Conservation (phyloP, 208 protist species). For the Leishmania tarentolae region DNA sequence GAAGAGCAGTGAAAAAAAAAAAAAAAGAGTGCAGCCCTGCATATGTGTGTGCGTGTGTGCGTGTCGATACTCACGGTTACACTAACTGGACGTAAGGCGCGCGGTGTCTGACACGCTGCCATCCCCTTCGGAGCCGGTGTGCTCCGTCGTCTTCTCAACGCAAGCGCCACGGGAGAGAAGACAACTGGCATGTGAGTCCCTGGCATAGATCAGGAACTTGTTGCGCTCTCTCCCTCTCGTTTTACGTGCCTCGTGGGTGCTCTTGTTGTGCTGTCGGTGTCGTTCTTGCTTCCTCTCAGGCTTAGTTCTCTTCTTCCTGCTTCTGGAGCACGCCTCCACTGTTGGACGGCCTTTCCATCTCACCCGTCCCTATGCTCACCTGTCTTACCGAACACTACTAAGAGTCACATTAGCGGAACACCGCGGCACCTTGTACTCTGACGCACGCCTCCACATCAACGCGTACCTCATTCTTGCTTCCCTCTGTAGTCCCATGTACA, state of each 20-base stretch:
- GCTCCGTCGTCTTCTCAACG: background rate
- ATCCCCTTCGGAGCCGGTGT: background rate
- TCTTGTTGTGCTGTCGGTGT: background rate
- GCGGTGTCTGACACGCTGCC: background rate
- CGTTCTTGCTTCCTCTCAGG: background rate
- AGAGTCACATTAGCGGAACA: background rate
- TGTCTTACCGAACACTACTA: background rate
- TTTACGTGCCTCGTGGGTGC: background rate
- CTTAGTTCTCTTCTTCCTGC: background rate
- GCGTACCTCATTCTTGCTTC: background rate
- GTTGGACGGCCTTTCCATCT: background rate
- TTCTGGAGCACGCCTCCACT: background rate
- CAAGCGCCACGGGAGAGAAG: background rate
- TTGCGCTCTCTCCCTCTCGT: background rate
- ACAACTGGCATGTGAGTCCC: background rate
- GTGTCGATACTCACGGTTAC: background rate
- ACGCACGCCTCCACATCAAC: too few species aligned
- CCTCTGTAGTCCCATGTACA: conserved; percentile 37
- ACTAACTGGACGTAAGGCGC: background rate
- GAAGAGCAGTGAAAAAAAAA: background rate
- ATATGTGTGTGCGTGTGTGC: background rate
- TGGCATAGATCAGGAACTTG: background rate
- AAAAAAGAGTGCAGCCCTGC: too few species aligned
- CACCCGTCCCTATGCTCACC: background rate
- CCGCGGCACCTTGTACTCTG: background rate